Evolutionary conservation across 1,284 basidiomycete species (phyloP).

Genomic region (Phlebopus sp.): DNA sequence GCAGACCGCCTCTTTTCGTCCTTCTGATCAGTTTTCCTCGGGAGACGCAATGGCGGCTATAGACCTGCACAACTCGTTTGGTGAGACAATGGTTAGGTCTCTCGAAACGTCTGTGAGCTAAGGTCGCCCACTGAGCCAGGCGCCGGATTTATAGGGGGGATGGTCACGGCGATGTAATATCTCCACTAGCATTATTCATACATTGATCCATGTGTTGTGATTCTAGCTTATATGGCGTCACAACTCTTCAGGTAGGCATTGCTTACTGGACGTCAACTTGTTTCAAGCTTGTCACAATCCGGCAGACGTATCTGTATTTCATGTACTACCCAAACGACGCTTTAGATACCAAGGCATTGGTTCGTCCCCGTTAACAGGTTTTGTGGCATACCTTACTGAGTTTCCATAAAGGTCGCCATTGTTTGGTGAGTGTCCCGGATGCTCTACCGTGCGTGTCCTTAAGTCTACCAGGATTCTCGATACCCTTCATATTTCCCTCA

Average conservation of each 20-base stretch:
- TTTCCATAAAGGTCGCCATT: neutral
- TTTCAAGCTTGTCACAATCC: neutral
- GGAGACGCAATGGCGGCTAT: neutral
- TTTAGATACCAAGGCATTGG: conserved; percentile 11
- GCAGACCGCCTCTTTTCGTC: neutral
- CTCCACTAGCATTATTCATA: neutral
- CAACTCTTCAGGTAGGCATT: conserved; percentile 18
- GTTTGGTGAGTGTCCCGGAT: conserved; percentile 2
- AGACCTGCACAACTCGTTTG: conserved; percentile 6
- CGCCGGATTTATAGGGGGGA: conserved; percentile 19
- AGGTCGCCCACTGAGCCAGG: conserved; percentile 3
- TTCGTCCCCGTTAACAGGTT: conserved; percentile 5
- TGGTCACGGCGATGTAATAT: conserved; percentile 17
- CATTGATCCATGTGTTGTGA: neutral
- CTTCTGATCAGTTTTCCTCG: neutral
- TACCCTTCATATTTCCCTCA: conserved; percentile 8
- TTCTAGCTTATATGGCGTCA: conserved; percentile 19
- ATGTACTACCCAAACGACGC: conserved; percentile 21
- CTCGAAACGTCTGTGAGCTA: neutral
- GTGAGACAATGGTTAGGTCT: conserved; percentile 1
- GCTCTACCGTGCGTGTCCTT: neutral
- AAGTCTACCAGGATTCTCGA: conserved; percentile 5
- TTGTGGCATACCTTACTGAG: neutral
- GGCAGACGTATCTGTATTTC: conserved; percentile 24
- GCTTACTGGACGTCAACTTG: neutral